These are phyloP conservation scores for Boletus vinaceobasis DNA, from an alignment of 768 basidiomycete species.

Conservation along the genomic window DNA sequence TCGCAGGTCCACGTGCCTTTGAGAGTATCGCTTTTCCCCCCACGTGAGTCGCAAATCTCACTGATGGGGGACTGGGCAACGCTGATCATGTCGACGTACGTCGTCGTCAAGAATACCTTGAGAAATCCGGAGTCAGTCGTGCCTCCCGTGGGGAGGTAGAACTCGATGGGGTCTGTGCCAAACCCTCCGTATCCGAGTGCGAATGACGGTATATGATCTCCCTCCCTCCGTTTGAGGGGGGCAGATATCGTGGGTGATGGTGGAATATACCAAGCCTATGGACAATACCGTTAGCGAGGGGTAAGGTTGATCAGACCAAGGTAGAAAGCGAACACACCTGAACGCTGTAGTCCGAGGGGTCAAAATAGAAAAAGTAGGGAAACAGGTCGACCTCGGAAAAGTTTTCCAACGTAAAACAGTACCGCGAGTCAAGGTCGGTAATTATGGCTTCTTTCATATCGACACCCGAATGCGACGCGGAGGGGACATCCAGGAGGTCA, in stretches of 20 bases:
- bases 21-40: not conserved
- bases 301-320: not conserved
- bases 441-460: conserved; percentile 11
- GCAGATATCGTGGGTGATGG: not conserved
- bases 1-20: conserved; percentile 15
- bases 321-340: conserved; percentile 3
- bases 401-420: conserved; percentile 20
- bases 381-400: conserved; percentile 15
- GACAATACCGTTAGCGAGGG: not conserved
- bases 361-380: conserved; percentile 25
- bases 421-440: conserved; percentile 7
- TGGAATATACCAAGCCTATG: conserved; percentile 18
- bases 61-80: conserved; percentile 9
- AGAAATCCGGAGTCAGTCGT: conserved; percentile 18
- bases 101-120: conserved; percentile 20
- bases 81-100: conserved; percentile 17
- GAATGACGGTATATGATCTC: conserved; percentile 10
- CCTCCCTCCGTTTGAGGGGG: conserved; percentile 2
- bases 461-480: not conserved
- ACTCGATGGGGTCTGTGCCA: conserved; percentile 17
- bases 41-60: not conserved
- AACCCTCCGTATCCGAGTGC: conserved; percentile 21
- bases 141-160: conserved; percentile 4
- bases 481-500: conserved; percentile 5
- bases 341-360: conserved; percentile 19